Conservation (phyloP, 495 filamentous ascomycete genomes). For the Penicillium subrubescens region DNA sequence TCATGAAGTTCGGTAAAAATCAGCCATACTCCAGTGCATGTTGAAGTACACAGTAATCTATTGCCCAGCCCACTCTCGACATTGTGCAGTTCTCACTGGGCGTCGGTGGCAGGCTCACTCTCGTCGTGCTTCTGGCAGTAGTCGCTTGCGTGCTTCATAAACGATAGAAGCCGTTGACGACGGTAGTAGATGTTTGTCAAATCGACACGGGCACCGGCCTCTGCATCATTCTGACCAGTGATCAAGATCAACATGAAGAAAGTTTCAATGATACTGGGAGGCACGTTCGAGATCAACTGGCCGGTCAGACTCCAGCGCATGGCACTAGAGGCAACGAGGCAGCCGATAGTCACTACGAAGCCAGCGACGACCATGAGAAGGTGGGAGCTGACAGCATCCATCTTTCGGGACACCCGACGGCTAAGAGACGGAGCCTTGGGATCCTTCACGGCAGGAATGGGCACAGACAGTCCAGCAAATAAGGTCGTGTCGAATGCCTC, state of each 20-base stretch:
- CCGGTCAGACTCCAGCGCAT: slow-evolving; percentile 42
- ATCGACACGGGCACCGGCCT: slow-evolving; percentile 12
- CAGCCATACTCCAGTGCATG: neutral
- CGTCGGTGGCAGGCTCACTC: neutral
- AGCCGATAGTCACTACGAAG: slow-evolving; percentile 28
- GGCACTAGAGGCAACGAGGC: slow-evolving; percentile 32
- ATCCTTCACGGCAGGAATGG: slow-evolving; percentile 3
- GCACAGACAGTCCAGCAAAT: slow-evolving; percentile 17
- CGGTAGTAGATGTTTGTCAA: slow-evolving; percentile 10
- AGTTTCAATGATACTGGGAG: slow-evolving; percentile 42
- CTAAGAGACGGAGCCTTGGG: slow-evolving; percentile 12
- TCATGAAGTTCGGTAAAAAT: neutral
- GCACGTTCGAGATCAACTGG: slow-evolving; percentile 44
- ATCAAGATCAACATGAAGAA: slow-evolving; percentile 46
- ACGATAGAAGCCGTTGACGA: slow-evolving; percentile 5
- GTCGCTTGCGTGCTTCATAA: neutral
- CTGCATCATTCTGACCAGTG: slow-evolving; percentile 36
- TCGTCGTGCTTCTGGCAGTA: neutral
- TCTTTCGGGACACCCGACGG: slow-evolving; percentile 23
- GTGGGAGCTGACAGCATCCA: slow-evolving; percentile 29
- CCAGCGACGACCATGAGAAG: slow-evolving; percentile 27
- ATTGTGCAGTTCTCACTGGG: neutral
- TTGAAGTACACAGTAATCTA: neutral
- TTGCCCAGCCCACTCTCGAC: neutral
- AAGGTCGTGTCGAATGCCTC: slow-evolving; percentile 24